A percentile compares a stretch with the other conserved stretches of the same genome.
Evolutionary conservation across 257 asterid species (phyloP).

Genomic region (Solanum pinnatisectum): DNA sequence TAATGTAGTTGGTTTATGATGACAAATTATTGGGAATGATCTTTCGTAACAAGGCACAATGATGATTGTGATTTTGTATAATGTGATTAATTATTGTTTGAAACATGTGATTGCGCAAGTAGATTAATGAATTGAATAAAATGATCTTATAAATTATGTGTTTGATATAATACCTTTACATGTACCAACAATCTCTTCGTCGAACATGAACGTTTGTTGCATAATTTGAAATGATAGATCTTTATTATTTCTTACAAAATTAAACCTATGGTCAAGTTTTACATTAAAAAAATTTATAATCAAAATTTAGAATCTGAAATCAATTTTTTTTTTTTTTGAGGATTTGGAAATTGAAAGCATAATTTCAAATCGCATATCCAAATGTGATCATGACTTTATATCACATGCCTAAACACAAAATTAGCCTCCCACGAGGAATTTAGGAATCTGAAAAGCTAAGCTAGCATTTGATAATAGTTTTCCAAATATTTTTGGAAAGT

Average conservation of each 20-base stretch:
- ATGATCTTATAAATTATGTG: not conserved
- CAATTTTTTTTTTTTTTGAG: not conserved
- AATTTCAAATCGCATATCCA: no score
- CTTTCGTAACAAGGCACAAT: not conserved
- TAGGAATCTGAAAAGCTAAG: not conserved
- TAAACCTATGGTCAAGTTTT: not conserved
- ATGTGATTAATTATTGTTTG: not conserved
- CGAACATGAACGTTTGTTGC: not conserved
- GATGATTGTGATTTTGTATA: not conserved
- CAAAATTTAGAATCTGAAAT: no score
- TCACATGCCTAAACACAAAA: not conserved
- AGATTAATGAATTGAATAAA: no score
- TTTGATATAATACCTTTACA: not conserved
- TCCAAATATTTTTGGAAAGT: no score
- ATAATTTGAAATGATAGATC: not conserved
- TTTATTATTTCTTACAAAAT: no score
- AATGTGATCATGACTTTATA: not conserved
- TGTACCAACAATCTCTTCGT: not conserved
- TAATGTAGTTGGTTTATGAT: no score
- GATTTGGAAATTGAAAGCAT: not conserved
- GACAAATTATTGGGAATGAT: not conserved
- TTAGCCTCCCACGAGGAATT: not conserved
- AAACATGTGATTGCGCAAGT: not conserved
- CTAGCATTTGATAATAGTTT: not conserved
- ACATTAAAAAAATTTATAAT: no score